Base-by-base conservation (phyloP, 495 filamentous ascomycete species). In the Rhypophila decipiens region DNA sequence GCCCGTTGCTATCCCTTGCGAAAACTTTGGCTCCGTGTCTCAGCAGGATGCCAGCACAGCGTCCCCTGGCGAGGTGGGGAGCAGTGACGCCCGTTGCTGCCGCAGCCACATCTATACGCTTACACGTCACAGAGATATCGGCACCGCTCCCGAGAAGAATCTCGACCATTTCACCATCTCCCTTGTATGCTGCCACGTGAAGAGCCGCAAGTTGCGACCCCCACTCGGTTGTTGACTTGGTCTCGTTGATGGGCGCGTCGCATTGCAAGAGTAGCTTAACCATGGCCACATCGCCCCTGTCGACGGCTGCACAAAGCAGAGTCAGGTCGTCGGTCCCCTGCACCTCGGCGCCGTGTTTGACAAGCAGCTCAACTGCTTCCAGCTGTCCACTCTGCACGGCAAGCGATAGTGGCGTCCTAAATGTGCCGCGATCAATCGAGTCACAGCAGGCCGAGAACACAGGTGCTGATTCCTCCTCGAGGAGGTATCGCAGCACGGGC, bases 331-430 rank as follows among this genome's bases (percentile, higher is more conserved):
- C 19, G 11, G 5, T 24, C 10, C 33, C 44, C 11, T 46, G 44
- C 19, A 46, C 44, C 51, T 86, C 73, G 5, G 83, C 82, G 12
- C 82, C 82, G 12, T 75, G 75, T 0, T 68, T 54, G 47, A 86
- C 75, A 4, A 88, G 70, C 1, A 76, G 65, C 39, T 71, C 71
- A 9, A 75, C 82, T 10, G 71, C 72, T 1, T 72, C 58, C 10
- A 65, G 44, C n/a, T 74, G 69, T 10, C 72, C 68, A 5, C 73
- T 59, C 3, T 65, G 58, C 33, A 78, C 76, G 3, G 83, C 77
- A 12, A 84, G 46, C 23, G 70, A 66, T 2, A 87, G 68, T 2
- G 83, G 84, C 8, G 80, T 87, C 38, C 21, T 1, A 2, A 10
- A 24, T 2, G 15, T 4, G 7, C 19, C 15, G 4, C 38, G 38